These are phyloP conservation scores for Torulaspora quercuum DNA, from an alignment of 805 yeast species.

Conservation along the genomic window DNA sequence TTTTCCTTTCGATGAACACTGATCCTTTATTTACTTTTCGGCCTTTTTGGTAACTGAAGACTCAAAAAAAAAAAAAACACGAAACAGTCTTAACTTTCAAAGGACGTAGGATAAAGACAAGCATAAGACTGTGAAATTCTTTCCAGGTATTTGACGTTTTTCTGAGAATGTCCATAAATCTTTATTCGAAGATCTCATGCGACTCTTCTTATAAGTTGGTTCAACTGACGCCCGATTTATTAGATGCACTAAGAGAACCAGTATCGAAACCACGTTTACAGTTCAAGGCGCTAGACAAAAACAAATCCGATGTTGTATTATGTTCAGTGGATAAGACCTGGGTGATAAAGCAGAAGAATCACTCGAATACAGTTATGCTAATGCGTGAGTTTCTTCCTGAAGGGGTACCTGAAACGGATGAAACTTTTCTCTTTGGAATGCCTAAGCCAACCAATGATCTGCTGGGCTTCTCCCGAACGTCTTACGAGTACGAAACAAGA, in stretches of 20 bases:
- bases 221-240: slow-evolving; percentile 50
- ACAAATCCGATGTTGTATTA: slow-evolving; percentile 49
- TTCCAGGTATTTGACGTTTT: neutral
- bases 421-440: slow-evolving; percentile 35
- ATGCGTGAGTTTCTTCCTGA: slow-evolving; percentile 35
- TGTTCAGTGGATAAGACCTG: slow-evolving; percentile 60
- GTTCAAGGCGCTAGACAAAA: slow-evolving; percentile 34
- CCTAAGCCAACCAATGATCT: slow-evolving; percentile 36
- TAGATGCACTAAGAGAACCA: slow-evolving; percentile 34
- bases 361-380: slow-evolving; percentile 77
- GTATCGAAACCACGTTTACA: slow-evolving; percentile 16
- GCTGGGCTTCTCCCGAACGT: slow-evolving; percentile 28
- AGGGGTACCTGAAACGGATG: slow-evolving; percentile 12
- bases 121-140: neutral
- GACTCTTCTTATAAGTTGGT: slow-evolving; percentile 45
- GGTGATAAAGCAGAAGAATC: slow-evolving; percentile 72
- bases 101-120: neutral
- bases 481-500: slow-evolving; percentile 39
- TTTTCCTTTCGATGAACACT: neutral
- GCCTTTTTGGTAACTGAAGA: slow-evolving; percentile 7
- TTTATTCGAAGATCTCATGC: slow-evolving; percentile 24
- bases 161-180: slow-evolving; percentile 16
- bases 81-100: slow-evolving; percentile 1
- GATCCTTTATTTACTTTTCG: slow-evolving; percentile 9
- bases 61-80: slow-evolving; percentile 3